Evolutionary conservation across 441 rosid genomes (phyloP), one percentile per base, ranked within the genome.

Genomic region (Sinapis alba): DNA sequence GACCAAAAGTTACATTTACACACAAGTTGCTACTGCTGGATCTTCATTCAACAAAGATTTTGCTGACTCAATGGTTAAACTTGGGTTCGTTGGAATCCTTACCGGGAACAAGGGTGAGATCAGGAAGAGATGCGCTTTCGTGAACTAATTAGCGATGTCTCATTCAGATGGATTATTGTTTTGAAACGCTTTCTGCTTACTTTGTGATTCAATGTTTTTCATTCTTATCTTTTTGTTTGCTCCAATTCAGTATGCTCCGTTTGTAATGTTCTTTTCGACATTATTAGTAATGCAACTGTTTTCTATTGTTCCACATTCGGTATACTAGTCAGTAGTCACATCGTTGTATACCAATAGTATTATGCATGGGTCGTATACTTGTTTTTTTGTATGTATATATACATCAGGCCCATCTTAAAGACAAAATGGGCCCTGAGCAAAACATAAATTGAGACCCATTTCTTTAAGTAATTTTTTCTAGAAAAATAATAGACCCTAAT

Each of bases 61-160:
- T 16, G 47, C 16, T 41, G 15, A 41, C 47, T 41, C 47, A 13
- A 41, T 41, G 47, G 47, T 41, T 11, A 88, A 85, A 54, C 81
- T 86, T 69, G 89, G 93, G 2, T 3, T 62, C 2, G 51, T 86
- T 15, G 76, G 80, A 4, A 84, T 85, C 28, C 85, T 86, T 19
- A 84, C 88, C 0, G 88, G 86, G 21, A 36, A 28, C 0, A 47
- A 66, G 0, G 90, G 90, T 19, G 86, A 83, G 73, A 81, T 88
- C 72, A 83, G 88, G 79, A 88, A 71, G 50, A 71, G 18, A 2
- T 88, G 92, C 19, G 80, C 75, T 6, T 73, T 71, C 59, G 84
- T 80, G 54, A 85, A 84, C 61, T 80, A 75, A 74, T 7, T 24
- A 7, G 5, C 47, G 18, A 24, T 43, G 20, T 32, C 4, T 15